These are phyloP conservation scores for Fomitopsis pinicola DNA, from an alignment of 1,284 basidiomycete genomes.

Conservation along the genomic window DNA sequence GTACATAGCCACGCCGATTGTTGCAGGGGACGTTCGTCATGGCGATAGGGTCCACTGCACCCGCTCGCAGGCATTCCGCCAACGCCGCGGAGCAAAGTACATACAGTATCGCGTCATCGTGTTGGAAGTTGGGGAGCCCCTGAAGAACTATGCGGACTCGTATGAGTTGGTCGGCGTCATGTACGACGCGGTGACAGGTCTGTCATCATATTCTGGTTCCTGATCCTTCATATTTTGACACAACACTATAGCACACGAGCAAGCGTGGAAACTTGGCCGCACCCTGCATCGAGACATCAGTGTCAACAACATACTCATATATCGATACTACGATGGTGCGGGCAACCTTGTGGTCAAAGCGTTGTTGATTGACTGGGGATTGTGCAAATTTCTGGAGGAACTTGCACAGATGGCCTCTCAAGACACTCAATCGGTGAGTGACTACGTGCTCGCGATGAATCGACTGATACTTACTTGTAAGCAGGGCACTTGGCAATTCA, in stretches of 20 bases:
- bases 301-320: not conserved
- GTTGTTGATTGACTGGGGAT: not conserved
- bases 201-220: no score
- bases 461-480: no score
- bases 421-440: no score
- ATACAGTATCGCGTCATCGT: not conserved
- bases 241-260: not conserved
- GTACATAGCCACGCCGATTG: not conserved
- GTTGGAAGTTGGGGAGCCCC: not conserved
- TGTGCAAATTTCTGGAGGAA: not conserved
- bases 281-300: not conserved
- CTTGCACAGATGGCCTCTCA: not conserved
- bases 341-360: not conserved
- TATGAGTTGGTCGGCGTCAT: not conserved
- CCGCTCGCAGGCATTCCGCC: not conserved
- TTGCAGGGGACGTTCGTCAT: not conserved
- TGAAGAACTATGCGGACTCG: not conserved
- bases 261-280: not conserved
- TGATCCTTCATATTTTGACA: no score
- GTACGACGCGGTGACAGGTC: not conserved
- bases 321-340: not conserved
- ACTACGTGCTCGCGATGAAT: no score
- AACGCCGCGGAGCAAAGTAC: not conserved
- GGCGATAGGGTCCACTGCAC: not conserved
- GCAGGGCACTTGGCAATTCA: no score